Base-by-base conservation (phyloP, 208 protist species). In the Wallacemonas rigidus region DNA sequence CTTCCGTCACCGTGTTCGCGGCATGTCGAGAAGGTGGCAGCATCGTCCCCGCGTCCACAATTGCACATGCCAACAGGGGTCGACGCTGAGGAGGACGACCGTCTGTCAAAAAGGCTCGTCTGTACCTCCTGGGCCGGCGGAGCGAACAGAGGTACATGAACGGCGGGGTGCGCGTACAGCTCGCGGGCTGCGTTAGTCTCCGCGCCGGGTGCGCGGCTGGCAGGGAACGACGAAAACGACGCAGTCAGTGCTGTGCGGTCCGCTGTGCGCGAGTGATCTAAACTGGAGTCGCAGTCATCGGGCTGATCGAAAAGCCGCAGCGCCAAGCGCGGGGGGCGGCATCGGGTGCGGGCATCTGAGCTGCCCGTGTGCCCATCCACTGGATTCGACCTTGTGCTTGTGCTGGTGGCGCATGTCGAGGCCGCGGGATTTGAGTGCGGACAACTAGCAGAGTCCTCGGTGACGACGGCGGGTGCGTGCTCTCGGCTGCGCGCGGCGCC, bases 221-320 rank as follows among this genome's bases (percentile, higher is more conserved):
- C 11, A 17, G 17, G 53, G 9, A 57, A 38, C 17, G 53, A 36
- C 45, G 45, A 12, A 50, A 50, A 50, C 8, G 45, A 50, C 26
- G 26, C 26, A 26, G 26, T 26, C 26, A 26, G 26, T 50, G 56
- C 17, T 5, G 38, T 41, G 56, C 6, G 9, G 56, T 62, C 56
- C 36, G 56, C 56, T 6, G 36, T 38, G 35, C 56, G 56, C 7
- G 56, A 62, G 12, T 62, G 56, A 41, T 62, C 56, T 9, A 62
- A 9, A 17, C 56, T 62, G 36, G 56, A 62, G 56, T 62, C 56
- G 8, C 6, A 5, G 5, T 62, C 56, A 38, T 62, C 56, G 36
- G 38, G 56, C 38, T 62, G 56, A 15, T 62, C 56, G 15, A 62
- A 62, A 5, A 62, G 38, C 3, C 56, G 15, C 56, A 62, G 56